Conservation (phyloP, 73 alveolate species). For the Paramecium pentaurelia region DNA sequence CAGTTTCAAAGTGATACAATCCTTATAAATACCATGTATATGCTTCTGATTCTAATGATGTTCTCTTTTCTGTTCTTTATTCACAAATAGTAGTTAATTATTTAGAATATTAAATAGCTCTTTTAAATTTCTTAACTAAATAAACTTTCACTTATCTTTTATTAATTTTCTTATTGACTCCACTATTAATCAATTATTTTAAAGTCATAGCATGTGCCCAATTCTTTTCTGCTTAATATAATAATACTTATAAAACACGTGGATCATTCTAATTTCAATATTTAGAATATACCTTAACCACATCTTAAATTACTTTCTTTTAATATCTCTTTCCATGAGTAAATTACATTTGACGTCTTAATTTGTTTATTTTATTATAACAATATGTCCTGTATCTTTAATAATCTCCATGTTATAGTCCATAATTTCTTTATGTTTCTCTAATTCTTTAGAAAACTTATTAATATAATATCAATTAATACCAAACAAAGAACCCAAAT, state of each 20-base stretch:
- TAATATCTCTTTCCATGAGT: slow-evolving; percentile 28
- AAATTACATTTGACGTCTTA: slow-evolving; percentile 4
- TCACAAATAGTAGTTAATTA: neutral
- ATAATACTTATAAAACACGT: slow-evolving; percentile 40
- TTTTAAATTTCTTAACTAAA: slow-evolving; percentile 20
- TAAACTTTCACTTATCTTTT: neutral
- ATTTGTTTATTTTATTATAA: neutral
- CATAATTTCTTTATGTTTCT: slow-evolving; percentile 10
- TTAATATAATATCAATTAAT: neutral
- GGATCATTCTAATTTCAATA: slow-evolving; percentile 29
- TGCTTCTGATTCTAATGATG: slow-evolving; percentile 18
- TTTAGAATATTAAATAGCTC: neutral
- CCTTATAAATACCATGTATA: neutral
- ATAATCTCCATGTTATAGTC: slow-evolving; percentile 41
- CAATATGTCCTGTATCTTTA: slow-evolving; percentile 24
- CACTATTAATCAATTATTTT: slow-evolving; percentile 24
- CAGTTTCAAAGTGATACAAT: slow-evolving; percentile 22
- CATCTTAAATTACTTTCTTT: neutral
- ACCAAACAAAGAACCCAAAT: slow-evolving; percentile 15
- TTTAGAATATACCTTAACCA: neutral
- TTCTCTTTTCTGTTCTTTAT: slow-evolving; percentile 11
- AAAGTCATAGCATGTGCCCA: slow-evolving; percentile 49
- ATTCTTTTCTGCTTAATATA: slow-evolving; percentile 28
- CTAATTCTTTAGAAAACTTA: neutral
- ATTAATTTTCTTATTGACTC: slow-evolving; percentile 23